phyloP scores from a whole-genome alignment of 176 grass and related monocot genomes.

The Lolium multiflorum region DNA sequence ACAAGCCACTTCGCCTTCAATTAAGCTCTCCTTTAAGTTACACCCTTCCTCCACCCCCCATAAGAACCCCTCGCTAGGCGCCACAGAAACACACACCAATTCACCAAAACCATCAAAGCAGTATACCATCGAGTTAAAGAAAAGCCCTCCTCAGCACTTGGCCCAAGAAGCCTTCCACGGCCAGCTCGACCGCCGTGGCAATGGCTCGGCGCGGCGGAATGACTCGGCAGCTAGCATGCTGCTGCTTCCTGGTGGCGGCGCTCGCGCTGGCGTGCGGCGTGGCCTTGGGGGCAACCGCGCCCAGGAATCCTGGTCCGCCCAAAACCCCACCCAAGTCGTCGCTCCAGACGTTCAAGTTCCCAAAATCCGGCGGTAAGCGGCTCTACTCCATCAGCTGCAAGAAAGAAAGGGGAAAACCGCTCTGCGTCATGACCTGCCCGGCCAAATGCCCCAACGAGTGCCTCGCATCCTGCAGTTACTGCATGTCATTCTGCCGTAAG shows the following conservation, averaged over 20 bases:
- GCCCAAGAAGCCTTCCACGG: neutral
- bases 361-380: neutral
- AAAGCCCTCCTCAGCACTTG: neutral
- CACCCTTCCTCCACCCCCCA: neutral
- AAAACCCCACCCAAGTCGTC: neutral
- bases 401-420: neutral
- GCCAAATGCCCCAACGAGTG: conserved; percentile 24
- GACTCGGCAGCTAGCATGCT: neutral
- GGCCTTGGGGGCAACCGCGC: neutral
- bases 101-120: neutral
- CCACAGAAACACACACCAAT: neutral
- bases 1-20: conserved; percentile 34
- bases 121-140: neutral
- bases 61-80: neutral
- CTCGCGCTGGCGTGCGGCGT: neutral
- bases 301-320: too few relatives aligned
- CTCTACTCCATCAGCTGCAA: conserved; percentile 30
- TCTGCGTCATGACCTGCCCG: conserved; percentile 51
- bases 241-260: conserved; percentile 6
- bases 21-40: conserved; percentile 7
- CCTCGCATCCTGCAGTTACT: neutral
- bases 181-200: neutral
- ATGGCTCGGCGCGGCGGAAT: neutral
- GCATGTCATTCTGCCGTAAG: conserved; percentile 29
- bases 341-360: neutral